phyloP scores from a whole-genome alignment of 768 basidiomycete species.

The Mycena rebaudengoi region DNA sequence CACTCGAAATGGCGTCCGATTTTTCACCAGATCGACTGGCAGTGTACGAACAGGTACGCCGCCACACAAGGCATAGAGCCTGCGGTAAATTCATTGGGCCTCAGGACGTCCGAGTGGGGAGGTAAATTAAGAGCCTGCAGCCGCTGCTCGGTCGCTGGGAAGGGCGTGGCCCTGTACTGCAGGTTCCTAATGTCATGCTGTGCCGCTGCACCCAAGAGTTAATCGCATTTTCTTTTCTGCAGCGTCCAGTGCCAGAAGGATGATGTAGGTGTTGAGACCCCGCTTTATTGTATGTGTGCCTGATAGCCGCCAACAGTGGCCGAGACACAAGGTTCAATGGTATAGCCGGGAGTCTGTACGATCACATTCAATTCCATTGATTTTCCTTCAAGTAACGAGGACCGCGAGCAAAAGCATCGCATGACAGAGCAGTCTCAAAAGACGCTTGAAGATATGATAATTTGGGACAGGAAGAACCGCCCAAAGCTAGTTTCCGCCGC shows the following conservation, averaged over 20 bases:
- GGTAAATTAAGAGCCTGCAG: conserved; percentile 24
- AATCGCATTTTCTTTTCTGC: neutral
- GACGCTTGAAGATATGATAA: conserved; percentile 24
- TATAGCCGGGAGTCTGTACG: neutral
- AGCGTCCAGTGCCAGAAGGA: conserved; percentile 24
- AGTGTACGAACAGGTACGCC: conserved; percentile 25
- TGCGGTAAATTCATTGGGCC: neutral
- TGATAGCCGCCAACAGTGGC: conserved; percentile 9
- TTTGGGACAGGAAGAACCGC: conserved; percentile 28
- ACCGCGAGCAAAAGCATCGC: conserved; percentile 4
- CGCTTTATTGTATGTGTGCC: neutral
- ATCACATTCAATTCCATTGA: neutral
- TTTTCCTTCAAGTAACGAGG: conserved; percentile 12
- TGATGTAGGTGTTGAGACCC: conserved; percentile 15
- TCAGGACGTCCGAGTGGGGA: conserved; percentile 22
- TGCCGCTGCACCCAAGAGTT: neutral
- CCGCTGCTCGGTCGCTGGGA: conserved; percentile 24
- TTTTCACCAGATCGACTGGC: neutral
- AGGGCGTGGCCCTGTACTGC: conserved; percentile 27
- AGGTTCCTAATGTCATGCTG: conserved; percentile 12
- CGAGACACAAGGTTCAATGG: conserved; percentile 27
- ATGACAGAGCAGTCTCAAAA: conserved; percentile 12
- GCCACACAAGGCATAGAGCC: neutral
- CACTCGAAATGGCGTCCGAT: neutral
- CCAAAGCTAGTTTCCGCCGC: conserved; percentile 24